Evolutionary conservation across 768 basidiomycete species (phyloP), one percentile per base, ranked within the genome.

Genomic region (Dioszegia crocea): DNA sequence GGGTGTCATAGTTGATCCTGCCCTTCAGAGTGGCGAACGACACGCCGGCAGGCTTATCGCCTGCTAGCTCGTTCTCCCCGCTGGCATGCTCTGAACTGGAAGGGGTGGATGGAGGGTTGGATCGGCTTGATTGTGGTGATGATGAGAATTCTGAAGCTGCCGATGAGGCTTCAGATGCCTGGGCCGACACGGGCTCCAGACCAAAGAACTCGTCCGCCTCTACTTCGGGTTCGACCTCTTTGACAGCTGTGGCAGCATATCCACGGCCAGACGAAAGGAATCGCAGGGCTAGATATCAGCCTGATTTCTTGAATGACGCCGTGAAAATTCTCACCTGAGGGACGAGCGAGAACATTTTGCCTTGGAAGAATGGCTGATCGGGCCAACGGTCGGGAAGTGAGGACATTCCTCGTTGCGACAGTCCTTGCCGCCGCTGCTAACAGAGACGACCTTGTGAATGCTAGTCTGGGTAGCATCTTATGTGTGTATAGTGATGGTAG

Each of bases 1-100:
- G 76, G 0, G 78, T 78, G 24, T 78, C 70, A 27, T 75, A 65
- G 50, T 68, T 58, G 55, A 82, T 66, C 31, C 67, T 60, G 9
- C 71, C 73, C 60, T 76, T 69, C 12, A 82, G 59, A 17, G 68
- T 67, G 17, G 57, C 24, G 64, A 81, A 81, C 0, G 76, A 68
- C 9, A 60, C 61, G 11, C 21, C 36, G 16, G 19, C 31, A 21
- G 51, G 24, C 24, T 53, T 29, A 8, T 38, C 36, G 6, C 38
- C 36, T 40, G 11, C 47, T 30, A 23, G 27, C 26, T 29, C 47
- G 12, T 24, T 6, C n/a, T 6, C 24, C 19, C 24, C 33, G 3
- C 12, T 12, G n/a, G n/a, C n/a, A n/a, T n/a, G n/a, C n/a, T n/a
- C n/a, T 39, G 39, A 26, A 4, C 4, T 26, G 16, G 49, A 11